phyloP scores from a whole-genome alignment of 176 grass and related monocot species.

The Guadua angustifolia region DNA sequence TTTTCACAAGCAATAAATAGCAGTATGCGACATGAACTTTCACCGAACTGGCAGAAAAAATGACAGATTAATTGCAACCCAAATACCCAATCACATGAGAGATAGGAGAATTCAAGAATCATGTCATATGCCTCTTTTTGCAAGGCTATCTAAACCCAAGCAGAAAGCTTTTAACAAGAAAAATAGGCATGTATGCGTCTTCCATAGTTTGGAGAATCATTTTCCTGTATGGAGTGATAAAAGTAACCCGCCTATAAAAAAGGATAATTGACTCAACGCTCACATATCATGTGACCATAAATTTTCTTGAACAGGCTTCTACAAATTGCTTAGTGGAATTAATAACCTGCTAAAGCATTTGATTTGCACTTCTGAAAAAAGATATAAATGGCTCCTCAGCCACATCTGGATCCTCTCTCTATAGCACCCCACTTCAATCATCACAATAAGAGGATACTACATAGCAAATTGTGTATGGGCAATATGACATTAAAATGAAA shows the following conservation, averaged over 20 bases:
- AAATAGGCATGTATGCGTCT: not conserved
- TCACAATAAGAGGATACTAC: not conserved
- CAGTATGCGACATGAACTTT: not conserved
- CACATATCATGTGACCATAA: conserved; percentile 6
- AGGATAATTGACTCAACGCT: not conserved
- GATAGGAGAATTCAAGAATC: conserved; percentile 19
- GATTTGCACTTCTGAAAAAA: conserved; percentile 13
- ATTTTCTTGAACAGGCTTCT: not conserved
- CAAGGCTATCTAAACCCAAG: conserved; percentile 12
- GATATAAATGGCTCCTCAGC: not conserved
- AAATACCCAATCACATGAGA: not conserved
- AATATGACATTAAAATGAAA: not conserved
- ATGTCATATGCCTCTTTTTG: not conserved
- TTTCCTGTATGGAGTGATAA: not conserved
- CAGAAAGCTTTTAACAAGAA: not conserved
- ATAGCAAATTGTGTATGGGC: not conserved
- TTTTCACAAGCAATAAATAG: conserved; percentile 16
- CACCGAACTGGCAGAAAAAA: conserved; percentile 15
- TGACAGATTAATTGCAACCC: not conserved
- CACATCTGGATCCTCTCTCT: conserved; percentile 8
- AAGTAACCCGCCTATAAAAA: not conserved
- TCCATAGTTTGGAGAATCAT: not conserved
- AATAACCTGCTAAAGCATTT: conserved; percentile 13
- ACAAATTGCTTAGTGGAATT: not conserved
- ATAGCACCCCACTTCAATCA: conserved; percentile 25